Evolutionary conservation across 2,329 filamentous ascomycete species (phyloP), one percentile per base, ranked within the genome.

Genomic region (Elsinoe perseae): DNA sequence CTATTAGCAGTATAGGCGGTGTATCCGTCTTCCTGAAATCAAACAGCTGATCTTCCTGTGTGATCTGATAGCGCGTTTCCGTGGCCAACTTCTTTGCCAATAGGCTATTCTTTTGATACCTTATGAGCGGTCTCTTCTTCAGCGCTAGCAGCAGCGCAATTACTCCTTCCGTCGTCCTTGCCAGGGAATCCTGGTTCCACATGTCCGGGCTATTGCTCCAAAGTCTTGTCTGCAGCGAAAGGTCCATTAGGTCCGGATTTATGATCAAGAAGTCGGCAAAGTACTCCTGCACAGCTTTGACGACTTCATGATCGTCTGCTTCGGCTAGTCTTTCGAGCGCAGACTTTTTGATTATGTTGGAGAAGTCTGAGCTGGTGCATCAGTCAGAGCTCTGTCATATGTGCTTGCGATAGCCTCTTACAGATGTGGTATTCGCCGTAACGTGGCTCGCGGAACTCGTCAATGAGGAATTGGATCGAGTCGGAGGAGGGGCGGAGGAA

Each of bases 341-440:
- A 1, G 93, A 97, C 73, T 98, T 98, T 72, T 95, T 95, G 67
- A 93, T 85, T 58, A 98, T 87, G 70, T 98, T 98, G 77, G 90
- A 97, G 71, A 98, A 95, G 72, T 95, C 78, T 80, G 66, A 54
- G 53, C 43, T 57, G 57, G 36, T 6, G 30, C 64, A 64, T 72
- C 68, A 68, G 50, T 64, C 60, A 70, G 63, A 61, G 61, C 62
- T 70, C 56, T 36, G 36, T 30, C 27, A 28, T n/a, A 23, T 30
- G 44, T 40, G 21, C 10, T 18, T 14, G 4, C 30, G 14, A 20
- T 12, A 20, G 2, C 20, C 25, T 30, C 71, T 58, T 70, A 81
- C 78, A 96, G 57, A 98, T 81, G 67, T 95, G 84, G 73, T 98
- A 98, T 74, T 98, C 93, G 62, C 93, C 92, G 65, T 98, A 98